Evolutionary conservation across 179 eudicot genomes (phyloP).

Genomic region (Silene noctiflora): DNA sequence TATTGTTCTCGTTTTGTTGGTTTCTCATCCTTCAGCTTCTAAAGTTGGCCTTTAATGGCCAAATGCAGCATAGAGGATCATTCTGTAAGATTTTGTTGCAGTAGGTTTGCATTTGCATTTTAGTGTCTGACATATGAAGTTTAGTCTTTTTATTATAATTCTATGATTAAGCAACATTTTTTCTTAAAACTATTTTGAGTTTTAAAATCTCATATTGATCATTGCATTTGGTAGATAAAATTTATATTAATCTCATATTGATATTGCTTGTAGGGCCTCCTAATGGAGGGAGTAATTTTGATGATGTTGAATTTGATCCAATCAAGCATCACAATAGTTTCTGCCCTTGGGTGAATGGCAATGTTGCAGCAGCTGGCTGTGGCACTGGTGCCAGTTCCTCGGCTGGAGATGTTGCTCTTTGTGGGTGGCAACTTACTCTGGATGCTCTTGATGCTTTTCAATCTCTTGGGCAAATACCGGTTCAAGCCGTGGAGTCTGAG

Average conservation of each 20-base stretch:
- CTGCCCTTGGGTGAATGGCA: conserved; percentile 99
- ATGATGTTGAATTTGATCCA: conserved; percentile 85
- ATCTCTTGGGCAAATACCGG: conserved; percentile 69
- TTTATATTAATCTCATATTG: not conserved
- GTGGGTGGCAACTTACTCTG: conserved; percentile 98
- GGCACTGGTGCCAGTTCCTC: conserved; percentile 65
- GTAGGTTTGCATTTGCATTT: not conserved
- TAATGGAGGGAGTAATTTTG: conserved; percentile 84
- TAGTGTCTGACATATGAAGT: not conserved
- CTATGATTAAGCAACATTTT: not conserved
- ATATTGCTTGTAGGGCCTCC: conserved; percentile 62
- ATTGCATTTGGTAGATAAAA: too few species aligned
- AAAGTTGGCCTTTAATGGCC: not conserved
- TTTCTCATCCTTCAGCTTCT: not conserved
- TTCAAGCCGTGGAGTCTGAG: conserved; percentile 90
- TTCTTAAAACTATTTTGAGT: not conserved
- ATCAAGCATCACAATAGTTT: conserved; percentile 81
- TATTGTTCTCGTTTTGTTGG: not conserved
- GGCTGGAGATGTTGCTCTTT: conserved; percentile 67
- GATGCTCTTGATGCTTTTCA: conserved; percentile 93
- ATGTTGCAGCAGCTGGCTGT: conserved; percentile 98
- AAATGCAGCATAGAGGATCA: not conserved
- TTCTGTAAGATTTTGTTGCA: not conserved
- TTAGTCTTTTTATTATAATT: not conserved
- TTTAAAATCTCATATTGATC: not conserved